Base-by-base conservation (phyloP, 139 green algal genomes). In the Chlorella sp. region DNA sequence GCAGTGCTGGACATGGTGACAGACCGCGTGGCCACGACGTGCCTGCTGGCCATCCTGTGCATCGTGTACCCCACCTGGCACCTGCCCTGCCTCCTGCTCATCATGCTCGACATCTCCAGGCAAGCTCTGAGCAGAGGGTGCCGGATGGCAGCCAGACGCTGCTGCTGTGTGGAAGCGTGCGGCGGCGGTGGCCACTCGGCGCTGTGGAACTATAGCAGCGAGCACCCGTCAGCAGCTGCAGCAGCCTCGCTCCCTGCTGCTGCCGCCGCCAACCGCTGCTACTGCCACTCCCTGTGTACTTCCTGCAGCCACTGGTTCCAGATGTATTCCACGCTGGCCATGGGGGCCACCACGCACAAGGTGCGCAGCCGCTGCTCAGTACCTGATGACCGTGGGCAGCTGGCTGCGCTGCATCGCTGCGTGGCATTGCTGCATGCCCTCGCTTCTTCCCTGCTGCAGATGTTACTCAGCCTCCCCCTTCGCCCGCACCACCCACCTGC, bases 1-100 rank as follows among this genome's bases (percentile, higher is more conserved):
- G 56, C 69, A 72, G 95, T 99, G 28, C 87, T 99, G 2, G 97
- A 99, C 85, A 99, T 99, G 97, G 97, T 99, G 4, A 99, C 96
- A 3, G 96, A 99, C 91, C 94, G 96, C 47, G 82, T 99, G 68
- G 93, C 95, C 39, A 99, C 96, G 2, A 91, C 96, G 4, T 94
- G 93, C 17, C 91, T 99, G 84, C 92, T 99, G 38, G 87, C 93
- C 21, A 56, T 98, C 9, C 87, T 99, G 69, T 89, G 89, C 39
- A 84, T 92, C 36, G 57, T 93, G 38, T 95, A 95, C 84, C 92
- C 92, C 0, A 17, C 76, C 13, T 68, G 73, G 18, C 90, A 93
- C 55, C 51, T 94, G 3, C 1, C 87, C 4, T 95, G 93, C 80
- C 81, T 98, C 32, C 23, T 44, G 23, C 91, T 99, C 11, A 81